Evolutionary conservation across 257 asterid genomes (phyloP).

Genomic region (Fraxinus pennsylvanica): DNA sequence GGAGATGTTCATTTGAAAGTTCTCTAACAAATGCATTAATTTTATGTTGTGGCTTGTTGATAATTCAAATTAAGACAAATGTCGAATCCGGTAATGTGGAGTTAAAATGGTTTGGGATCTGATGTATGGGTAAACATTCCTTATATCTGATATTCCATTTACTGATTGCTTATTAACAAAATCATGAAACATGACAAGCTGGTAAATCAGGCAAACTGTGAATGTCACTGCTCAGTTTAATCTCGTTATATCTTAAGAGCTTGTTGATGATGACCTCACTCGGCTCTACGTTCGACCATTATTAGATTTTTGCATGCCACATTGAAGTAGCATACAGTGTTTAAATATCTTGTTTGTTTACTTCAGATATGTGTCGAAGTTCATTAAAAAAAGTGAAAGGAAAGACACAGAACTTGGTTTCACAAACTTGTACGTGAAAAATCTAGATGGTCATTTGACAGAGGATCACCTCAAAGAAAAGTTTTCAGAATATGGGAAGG

Average conservation of each 20-base stretch:
- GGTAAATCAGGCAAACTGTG: neutral
- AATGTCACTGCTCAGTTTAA: neutral
- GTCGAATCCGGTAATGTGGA: neutral
- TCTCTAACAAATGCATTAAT: neutral
- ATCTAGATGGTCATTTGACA: conserved; percentile 46
- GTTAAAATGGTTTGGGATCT: too few relatives aligned
- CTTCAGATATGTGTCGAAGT: conserved; percentile 59
- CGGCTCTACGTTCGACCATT: neutral
- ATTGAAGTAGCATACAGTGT: neutral
- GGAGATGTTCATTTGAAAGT: neutral
- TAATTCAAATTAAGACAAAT: neutral
- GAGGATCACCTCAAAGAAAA: conserved; percentile 43
- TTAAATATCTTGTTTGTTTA: conserved; percentile 6
- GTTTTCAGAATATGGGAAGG: conserved; percentile 54
- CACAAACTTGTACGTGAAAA: conserved; percentile 51
- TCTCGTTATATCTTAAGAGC: neutral
- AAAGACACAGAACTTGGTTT: conserved; percentile 35
- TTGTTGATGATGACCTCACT: neutral
- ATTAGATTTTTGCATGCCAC: neutral
- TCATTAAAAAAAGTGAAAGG: conserved; percentile 47
- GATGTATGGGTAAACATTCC: neutral
- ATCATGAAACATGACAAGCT: neutral
- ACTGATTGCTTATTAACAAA: neutral
- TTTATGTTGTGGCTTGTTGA: neutral
- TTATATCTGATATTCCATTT: neutral